phyloP scores from a whole-genome alignment of 2,329 filamentous ascomycete genomes.

The Neonectria ditissima region DNA sequence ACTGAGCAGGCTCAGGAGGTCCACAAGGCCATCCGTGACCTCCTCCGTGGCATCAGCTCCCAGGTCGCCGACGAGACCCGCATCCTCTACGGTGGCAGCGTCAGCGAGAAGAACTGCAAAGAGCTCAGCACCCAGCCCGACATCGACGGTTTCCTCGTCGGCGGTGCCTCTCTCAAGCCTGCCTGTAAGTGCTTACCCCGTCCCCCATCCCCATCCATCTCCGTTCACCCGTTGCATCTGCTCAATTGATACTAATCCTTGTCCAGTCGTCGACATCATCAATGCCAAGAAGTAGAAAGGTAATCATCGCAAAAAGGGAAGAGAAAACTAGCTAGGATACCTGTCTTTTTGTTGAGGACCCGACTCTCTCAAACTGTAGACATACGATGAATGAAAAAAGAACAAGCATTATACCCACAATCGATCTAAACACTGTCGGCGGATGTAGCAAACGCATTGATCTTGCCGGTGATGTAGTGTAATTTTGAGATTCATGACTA shows the following conservation, averaged over 20 bases:
- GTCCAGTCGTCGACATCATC: slow-evolving; percentile 69
- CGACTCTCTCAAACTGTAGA: slow-evolving; percentile 19
- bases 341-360: slow-evolving; percentile 12
- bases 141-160: slow-evolving; percentile 98
- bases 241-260: slow-evolving; percentile 17
- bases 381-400: slow-evolving; percentile 41
- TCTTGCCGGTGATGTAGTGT: slow-evolving; percentile 7
- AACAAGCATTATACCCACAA: slow-evolving; percentile 42
- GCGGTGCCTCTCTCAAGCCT: slow-evolving; percentile 96
- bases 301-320: slow-evolving; percentile 32
- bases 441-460: neutral
- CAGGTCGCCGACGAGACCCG: slow-evolving; percentile 86
- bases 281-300: slow-evolving; percentile 64
- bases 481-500: slow-evolving; percentile 38
- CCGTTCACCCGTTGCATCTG: neutral
- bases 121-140: slow-evolving; percentile 92
- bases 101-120: slow-evolving; percentile 97
- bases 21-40: slow-evolving; percentile 90
- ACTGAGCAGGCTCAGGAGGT: slow-evolving; percentile 94
- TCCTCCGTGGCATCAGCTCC: slow-evolving; percentile 82
- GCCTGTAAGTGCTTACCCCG: slow-evolving; percentile 73
- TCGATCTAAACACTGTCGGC: neutral
- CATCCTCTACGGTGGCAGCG: slow-evolving; percentile 96
- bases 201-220: neutral
- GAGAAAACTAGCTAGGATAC: slow-evolving; percentile 27